These are phyloP conservation scores for Venturia effusa DNA, from an alignment of 2,329 filamentous ascomycete genomes.

Conservation along the genomic window DNA sequence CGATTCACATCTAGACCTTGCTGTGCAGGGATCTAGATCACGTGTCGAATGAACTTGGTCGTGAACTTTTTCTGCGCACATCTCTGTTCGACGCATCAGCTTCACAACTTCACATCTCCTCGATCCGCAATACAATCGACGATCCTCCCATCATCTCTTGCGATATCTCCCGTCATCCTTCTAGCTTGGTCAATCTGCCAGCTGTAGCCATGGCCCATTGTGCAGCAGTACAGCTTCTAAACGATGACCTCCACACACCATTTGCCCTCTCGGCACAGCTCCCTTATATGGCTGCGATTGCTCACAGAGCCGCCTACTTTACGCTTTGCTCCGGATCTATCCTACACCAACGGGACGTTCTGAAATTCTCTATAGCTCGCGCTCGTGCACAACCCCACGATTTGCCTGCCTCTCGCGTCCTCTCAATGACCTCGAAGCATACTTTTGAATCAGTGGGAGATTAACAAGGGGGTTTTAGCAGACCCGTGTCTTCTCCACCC, in stretches of 20 bases:
- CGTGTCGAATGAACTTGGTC: background rate
- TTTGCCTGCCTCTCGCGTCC: constrained; percentile 10
- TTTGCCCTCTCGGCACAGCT: background rate
- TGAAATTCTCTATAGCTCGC: background rate
- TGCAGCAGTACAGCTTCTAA: too few relatives aligned
- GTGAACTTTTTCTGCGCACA: background rate
- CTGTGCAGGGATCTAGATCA: background rate
- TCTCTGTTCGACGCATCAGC: background rate
- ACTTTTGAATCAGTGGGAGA: constrained; percentile 10
- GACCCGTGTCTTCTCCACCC: constrained; percentile 12
- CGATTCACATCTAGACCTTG: too few relatives aligned
- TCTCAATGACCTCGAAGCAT: constrained; percentile 10
- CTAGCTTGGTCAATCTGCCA: too few relatives aligned
- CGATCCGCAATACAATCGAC: background rate
- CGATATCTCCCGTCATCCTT: background rate
- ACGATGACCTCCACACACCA: too few relatives aligned
- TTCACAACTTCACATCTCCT: background rate
- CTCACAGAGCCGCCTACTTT: background rate
- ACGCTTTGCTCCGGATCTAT: background rate
- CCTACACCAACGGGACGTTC: background rate
- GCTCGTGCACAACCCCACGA: constrained; percentile 7
- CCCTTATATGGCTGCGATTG: too few relatives aligned
- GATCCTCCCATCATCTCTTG: background rate
- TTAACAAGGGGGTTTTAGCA: constrained; percentile 8
- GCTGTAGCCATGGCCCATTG: background rate